Evolutionary conservation across 1,139 yeast genomes (phyloP), one percentile per base, ranked within the genome.

Genomic region (Blastobotrys arbuscula): DNA sequence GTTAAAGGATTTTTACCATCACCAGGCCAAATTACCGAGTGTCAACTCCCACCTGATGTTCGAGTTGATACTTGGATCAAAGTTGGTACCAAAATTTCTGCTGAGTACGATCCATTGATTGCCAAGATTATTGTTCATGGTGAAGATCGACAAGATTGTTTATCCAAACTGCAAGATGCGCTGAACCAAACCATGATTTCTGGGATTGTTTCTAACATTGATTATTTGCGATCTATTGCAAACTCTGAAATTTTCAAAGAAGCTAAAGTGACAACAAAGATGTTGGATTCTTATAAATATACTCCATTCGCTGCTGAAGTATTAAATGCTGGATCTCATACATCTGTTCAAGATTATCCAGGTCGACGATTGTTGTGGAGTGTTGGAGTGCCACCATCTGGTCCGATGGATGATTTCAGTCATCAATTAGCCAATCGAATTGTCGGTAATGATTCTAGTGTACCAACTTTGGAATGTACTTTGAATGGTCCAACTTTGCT

Each of bases 71-170:
- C 94, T 15, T 90, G 97, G 97, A 89, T 88, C 42, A 73, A 79
- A 53, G 85, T 86, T 57, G 98, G 98, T 56, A 83, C 96, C n/a
- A 81, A 76, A 40, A 73, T 92, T 52, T 83, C 95, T 49, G 89
- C 96, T 16, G 97, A 90, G 68, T 92, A 88, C 65, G 98, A 92
- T 69, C 97, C 98, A 44, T 89, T 97, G 9, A 74, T 92, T 57
- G 97, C 97, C 44, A 92, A 92, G 69, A 89, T 92, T 60, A 90
- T 92, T 69, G 97, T 92, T 42, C 90, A 88, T 60, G 98, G 97
- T 44, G 79, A 76, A 52, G 90, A 87, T 64, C 80, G 98, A 67
- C 77, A 76, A 45, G 97, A 89, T 53, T 96, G 96, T 2, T 74
- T 92, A 56, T 64, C 65, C 52, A 84, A 86, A 62, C 75, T 92